phyloP scores from a whole-genome alignment of 169 alveolate species.

The Plasmodium berghei region DNA sequence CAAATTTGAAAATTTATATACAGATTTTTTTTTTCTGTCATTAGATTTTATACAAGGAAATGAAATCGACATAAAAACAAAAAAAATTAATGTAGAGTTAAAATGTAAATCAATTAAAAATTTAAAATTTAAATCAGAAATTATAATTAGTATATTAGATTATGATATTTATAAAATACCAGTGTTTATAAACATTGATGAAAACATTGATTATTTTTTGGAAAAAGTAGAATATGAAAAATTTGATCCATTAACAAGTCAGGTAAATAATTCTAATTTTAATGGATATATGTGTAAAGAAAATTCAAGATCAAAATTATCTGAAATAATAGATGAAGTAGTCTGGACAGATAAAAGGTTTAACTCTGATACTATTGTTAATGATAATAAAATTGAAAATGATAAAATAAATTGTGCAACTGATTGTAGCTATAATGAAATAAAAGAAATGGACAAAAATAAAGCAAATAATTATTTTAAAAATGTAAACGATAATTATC shows the following conservation, averaged over 20 bases:
- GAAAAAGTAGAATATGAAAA: not conserved
- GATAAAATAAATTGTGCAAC: no score
- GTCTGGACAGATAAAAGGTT: no score
- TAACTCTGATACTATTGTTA: no score
- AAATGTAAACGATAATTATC: not conserved
- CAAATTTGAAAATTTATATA: constrained; percentile 19
- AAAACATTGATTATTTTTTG: constrained; percentile 41
- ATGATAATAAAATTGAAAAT: no score
- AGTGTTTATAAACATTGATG: constrained; percentile 43
- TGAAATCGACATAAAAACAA: constrained; percentile 24
- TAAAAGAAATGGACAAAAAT: not conserved
- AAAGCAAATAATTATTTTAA: not conserved
- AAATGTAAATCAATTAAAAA: constrained; percentile 23
- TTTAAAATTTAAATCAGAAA: constrained; percentile 19
- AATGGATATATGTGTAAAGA: no score
- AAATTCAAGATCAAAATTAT: no score
- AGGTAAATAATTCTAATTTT: not conserved
- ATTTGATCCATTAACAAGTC: no score
- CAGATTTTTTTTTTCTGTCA: constrained; percentile 28
- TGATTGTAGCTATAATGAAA: not conserved
- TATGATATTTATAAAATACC: constrained; percentile 48
- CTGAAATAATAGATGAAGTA: no score
- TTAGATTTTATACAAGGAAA: constrained; percentile 28
- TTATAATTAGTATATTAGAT: constrained; percentile 35
- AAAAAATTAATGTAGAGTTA: constrained; percentile 26